Conservation (phyloP, 805 yeast genomes). For the Metschnikowia orientalis region DNA sequence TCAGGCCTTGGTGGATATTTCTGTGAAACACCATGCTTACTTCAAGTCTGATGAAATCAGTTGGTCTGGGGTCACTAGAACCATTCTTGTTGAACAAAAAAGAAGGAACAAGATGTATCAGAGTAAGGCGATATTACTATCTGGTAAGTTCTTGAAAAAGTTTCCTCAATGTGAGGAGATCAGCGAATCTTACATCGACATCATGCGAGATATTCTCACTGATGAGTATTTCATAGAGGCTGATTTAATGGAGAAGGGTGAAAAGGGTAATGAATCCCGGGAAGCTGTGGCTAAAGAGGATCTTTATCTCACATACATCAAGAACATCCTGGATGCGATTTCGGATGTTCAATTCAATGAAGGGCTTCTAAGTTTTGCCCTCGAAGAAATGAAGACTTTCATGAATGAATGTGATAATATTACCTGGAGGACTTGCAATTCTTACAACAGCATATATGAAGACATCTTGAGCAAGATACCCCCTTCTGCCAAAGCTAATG, state of each 20-base stretch:
- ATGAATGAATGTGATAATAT: constrained; percentile 25
- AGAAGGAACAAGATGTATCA: constrained; percentile 66
- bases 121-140: constrained; percentile 46
- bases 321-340: constrained; percentile 18
- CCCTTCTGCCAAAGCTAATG: constrained; percentile 1
- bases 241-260: constrained; percentile 20
- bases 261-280: constrained; percentile 21
- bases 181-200: constrained; percentile 34
- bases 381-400: constrained; percentile 21
- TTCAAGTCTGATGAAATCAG: constrained; percentile 25
- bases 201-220: constrained; percentile 30
- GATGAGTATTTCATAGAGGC: constrained; percentile 36
- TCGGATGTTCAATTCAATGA: constrained; percentile 10
- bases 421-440: constrained; percentile 61
- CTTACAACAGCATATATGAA: constrained; percentile 39
- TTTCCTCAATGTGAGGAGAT: constrained; percentile 35
- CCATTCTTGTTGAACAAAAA: constrained; percentile 56
- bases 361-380: constrained; percentile 25
- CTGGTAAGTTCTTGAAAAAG: constrained; percentile 46
- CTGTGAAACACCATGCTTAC: constrained; percentile 41
- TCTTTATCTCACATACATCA: constrained; percentile 37
- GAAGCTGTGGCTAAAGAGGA: constrained; percentile 39
- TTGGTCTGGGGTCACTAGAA: constrained; percentile 35
- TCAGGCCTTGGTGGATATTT: constrained; percentile 60
- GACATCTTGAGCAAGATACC: constrained; percentile 5